Percentiles rank a stretch among this genome's conserved stretches.
phyloP scores from a whole-genome alignment of 352 stramenopile species.

The Albugo laibachii region DNA sequence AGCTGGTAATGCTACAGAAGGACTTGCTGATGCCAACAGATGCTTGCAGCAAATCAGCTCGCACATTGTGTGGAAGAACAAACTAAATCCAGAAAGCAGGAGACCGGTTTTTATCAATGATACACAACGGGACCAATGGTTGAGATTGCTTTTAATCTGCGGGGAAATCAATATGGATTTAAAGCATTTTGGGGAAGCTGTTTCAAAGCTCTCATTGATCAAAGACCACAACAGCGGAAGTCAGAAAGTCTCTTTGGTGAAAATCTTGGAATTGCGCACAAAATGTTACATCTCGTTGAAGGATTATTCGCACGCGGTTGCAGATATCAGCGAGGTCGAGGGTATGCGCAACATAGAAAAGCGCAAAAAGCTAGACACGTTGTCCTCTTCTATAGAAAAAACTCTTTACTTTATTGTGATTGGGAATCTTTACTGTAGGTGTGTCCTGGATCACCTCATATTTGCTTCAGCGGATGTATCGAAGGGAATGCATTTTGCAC shows the following conservation, averaged over 20 bases:
- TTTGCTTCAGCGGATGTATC: constrained; percentile 9
- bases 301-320: constrained; percentile 20
- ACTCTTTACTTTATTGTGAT: constrained; percentile 20
- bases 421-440: constrained; percentile 34
- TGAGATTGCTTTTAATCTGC: constrained; percentile 23
- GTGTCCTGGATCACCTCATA: constrained; percentile 24
- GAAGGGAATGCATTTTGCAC: constrained; percentile 12
- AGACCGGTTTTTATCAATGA: constrained; percentile 14
- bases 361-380: background rate
- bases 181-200: constrained; percentile 17
- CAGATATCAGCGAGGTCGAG: constrained; percentile 20
- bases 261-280: constrained; percentile 17
- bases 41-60: constrained; percentile 17
- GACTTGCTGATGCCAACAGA: constrained; percentile 21
- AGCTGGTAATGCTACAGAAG: constrained; percentile 16
- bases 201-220: constrained; percentile 21
- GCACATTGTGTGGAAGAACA: constrained; percentile 19
- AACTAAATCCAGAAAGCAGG: background rate
- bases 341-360: constrained; percentile 7
- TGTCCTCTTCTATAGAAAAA: background rate
- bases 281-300: constrained; percentile 16
- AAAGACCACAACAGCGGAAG: constrained; percentile 17
- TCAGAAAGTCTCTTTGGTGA: constrained; percentile 9
- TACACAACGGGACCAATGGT: constrained; percentile 19
- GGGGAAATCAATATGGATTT: constrained; percentile 17